These are phyloP conservation scores for Coniella lustricola DNA, from an alignment of 2,329 filamentous ascomycete species.

Conservation along the genomic window DNA sequence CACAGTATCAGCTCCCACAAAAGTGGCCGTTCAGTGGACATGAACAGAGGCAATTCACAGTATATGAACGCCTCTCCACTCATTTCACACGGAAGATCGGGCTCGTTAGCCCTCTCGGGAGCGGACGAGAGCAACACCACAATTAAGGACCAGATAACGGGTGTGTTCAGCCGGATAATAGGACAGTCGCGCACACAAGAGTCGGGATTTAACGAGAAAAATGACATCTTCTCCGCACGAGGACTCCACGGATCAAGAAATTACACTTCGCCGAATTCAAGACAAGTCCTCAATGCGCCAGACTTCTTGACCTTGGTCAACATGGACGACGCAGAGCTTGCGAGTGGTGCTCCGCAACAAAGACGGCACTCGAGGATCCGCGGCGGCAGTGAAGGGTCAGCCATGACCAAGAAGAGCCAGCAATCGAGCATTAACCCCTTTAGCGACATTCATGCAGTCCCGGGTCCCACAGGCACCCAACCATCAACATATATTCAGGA, in stretches of 20 bases:
- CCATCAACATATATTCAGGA: constrained; percentile 39
- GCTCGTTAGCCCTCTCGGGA: constrained; percentile 24
- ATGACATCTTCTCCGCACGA: constrained; percentile 23
- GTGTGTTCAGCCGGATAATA: constrained; percentile 39
- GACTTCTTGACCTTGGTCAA: constrained; percentile 37
- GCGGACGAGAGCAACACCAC: constrained; percentile 19
- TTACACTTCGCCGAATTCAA: constrained; percentile 13
- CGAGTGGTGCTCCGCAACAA: constrained; percentile 30
- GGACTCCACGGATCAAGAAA: constrained; percentile 21
- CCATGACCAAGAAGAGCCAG: constrained; percentile 32
- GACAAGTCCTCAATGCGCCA: constrained; percentile 23
- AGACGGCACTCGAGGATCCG: constrained; percentile 24
- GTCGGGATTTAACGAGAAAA: constrained; percentile 17
- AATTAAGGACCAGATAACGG: constrained; percentile 33
- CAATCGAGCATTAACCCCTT: constrained; percentile 38
- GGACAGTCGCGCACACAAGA: constrained; percentile 17
- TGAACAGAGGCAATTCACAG: constrained; percentile 48
- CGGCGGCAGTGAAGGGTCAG: constrained; percentile 25
- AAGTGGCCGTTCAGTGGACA: constrained; percentile 36
- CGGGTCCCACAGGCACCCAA: constrained; percentile 18
- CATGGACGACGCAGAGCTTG: constrained; percentile 36
- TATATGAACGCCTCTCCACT: constrained; percentile 30
- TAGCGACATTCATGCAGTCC: constrained; percentile 38
- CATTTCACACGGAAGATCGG: constrained; percentile 30
- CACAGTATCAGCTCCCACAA: constrained; percentile 24